Base-by-base conservation (phyloP, 2,329 filamentous ascomycete species). In the Pseudogymnoascus sp. region DNA sequence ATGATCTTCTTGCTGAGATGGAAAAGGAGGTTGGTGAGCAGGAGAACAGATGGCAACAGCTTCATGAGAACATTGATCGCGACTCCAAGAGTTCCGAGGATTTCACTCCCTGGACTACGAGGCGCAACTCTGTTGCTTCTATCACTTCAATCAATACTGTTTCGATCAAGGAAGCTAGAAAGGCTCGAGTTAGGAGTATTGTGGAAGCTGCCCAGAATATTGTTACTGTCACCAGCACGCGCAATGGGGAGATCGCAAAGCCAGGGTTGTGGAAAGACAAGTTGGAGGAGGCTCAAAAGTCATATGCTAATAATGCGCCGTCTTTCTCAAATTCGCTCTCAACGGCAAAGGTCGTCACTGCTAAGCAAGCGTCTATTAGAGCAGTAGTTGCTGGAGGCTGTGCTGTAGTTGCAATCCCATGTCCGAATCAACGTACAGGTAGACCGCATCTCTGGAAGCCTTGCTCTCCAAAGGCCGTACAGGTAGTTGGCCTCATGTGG, bases 1-100 rank as follows among this genome's bases (percentile, higher is more conserved):
- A 56, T 12, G 64, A 65, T 21, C 76, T 87, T 2, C 74, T 88
- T 1, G 80, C 83, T 34, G 81, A 84, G 64, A 75, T 88, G 1
- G 86, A 88, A 69, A 77, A 76, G 65, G 86, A 88, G 71, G 84
- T 88, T 79, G 83, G 80, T 0, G 72, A 79, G 66, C 82, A 88
- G 69, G 83, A 86, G 69, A 78, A 77, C 62, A 80, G 82, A 66
- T 88, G 85, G 86, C 79, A 82, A 63, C 75, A 80, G 60, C 79
- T 87, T 74, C 83, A 84, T 63, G 75, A 79, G 25, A 79, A 80
- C 38, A 70, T 86, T 42, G 75, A 76, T 61, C 79, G 69, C 28
- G 66, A 70, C 46, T 72, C 71, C 11, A 65, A 68, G 25, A n/a
- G 49, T 2, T 56, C 49, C 2, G 49, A 56, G 2, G 49, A 34